Conservation (phyloP, 495 filamentous ascomycete genomes). For the Penicillium roqueforti region DNA sequence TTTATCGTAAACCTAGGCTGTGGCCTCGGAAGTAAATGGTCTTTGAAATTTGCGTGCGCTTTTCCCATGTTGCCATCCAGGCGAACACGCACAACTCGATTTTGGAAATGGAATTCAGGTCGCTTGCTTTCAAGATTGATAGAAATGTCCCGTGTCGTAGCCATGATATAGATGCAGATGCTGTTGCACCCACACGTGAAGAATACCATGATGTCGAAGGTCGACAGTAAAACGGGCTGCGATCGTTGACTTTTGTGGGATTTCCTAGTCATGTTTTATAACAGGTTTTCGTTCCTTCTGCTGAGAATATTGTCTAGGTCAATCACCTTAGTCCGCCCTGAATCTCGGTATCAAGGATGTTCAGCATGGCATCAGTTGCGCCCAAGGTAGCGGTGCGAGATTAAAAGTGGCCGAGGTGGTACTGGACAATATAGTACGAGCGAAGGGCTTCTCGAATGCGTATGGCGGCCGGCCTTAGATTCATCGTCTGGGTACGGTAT, state of each 20-base stretch:
- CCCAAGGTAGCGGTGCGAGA: slow-evolving; percentile 4
- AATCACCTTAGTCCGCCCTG: slow-evolving; percentile 10
- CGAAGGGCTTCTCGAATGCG: slow-evolving; percentile 6
- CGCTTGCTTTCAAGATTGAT: no score
- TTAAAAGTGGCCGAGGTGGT: slow-evolving; percentile 10
- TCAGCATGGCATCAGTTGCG: slow-evolving; percentile 7
- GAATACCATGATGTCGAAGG: no score
- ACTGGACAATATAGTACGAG: slow-evolving; percentile 9
- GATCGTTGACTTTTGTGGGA: background rate
- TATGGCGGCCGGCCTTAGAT: slow-evolving; percentile 7
- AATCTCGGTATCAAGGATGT: slow-evolving; percentile 15
- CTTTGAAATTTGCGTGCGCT: background rate
- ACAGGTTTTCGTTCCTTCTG: no score
- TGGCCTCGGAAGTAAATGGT: no score
- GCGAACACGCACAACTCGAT: background rate
- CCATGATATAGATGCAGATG: no score
- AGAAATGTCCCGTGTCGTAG: no score
- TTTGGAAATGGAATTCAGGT: no score
- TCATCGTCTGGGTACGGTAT: slow-evolving; percentile 14
- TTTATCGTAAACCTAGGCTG: background rate
- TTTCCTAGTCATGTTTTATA: background rate
- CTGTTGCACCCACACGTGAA: no score
- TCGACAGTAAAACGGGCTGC: no score
- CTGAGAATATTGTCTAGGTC: background rate
- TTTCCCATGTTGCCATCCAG: background rate